A percentile compares a stretch with the other conserved stretches of the same genome.
phyloP scores from a whole-genome alignment of 345 rosid species.

The Geranium rotundifolium region DNA sequence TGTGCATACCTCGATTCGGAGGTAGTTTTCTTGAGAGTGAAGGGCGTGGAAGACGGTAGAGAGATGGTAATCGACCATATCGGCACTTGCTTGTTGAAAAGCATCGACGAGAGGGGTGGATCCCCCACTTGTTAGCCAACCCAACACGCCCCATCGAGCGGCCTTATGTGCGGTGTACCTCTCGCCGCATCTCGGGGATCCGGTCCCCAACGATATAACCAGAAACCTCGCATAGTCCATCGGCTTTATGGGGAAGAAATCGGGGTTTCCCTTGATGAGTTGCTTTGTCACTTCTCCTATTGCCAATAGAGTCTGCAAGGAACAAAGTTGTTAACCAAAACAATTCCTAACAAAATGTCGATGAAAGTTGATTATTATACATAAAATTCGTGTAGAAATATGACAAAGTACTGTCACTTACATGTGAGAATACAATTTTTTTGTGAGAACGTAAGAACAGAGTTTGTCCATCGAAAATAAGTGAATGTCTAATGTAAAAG shows the following conservation, averaged over 20 bases:
- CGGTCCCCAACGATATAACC: conserved; percentile 34
- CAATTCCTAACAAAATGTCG: too few relatives aligned
- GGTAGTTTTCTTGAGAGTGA: conserved; percentile 25
- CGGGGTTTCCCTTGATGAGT: conserved; percentile 12
- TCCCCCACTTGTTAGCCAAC: conserved; percentile 25
- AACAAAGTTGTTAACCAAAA: too few relatives aligned
- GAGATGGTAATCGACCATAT: conserved; percentile 39
- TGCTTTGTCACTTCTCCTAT: conserved; percentile 43
- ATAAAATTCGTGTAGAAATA: not conserved
- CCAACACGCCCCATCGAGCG: conserved; percentile 33
- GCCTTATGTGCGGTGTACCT: conserved; percentile 25
- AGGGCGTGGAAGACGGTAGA: conserved; percentile 24
- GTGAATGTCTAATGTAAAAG: too few relatives aligned
- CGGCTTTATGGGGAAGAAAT: conserved; percentile 20
- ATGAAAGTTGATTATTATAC: too few relatives aligned
- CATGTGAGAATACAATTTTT: too few relatives aligned
- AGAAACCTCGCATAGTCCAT: conserved; percentile 23
- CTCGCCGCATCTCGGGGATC: conserved; percentile 15
- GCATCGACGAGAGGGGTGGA: conserved; percentile 27
- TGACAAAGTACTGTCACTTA: too few relatives aligned
- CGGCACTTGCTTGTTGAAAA: conserved; percentile 33
- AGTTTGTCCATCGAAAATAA: too few relatives aligned
- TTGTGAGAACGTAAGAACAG: too few relatives aligned
- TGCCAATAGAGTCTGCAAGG: conserved; percentile 35
- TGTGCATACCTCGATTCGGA: conserved; percentile 30